Evolutionary conservation across 108 stramenopile species (phyloP).

Genomic region (Parietichytrium sp.): DNA sequence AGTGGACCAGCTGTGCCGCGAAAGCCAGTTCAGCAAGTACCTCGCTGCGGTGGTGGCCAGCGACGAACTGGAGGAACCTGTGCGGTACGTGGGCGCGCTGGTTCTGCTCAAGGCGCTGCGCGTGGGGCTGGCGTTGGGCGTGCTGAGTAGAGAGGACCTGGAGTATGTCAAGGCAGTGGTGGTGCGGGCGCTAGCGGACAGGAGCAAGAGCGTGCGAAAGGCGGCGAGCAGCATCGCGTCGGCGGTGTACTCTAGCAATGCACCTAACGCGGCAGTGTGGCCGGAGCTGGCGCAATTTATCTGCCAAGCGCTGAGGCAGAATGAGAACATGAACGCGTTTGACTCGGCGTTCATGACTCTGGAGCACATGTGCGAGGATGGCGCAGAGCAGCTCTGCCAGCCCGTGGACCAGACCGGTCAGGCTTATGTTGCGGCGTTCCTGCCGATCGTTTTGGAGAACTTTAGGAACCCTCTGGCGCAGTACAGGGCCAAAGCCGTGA

Average conservation of each 20-base stretch:
- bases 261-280: no score
- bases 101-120: constrained; percentile 31
- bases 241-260: no score
- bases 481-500: not conserved
- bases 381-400: not conserved
- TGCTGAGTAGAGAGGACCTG: not conserved
- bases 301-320: not conserved
- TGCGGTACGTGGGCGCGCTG: not conserved
- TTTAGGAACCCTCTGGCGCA: not conserved
- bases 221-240: not conserved
- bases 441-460: constrained; percentile 5
- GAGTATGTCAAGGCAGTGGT: not conserved
- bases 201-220: not conserved
- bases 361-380: constrained; percentile 27
- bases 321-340: not conserved
- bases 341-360: not conserved
- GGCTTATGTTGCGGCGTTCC: not conserved
- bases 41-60: no score
- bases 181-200: not conserved
- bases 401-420: not conserved
- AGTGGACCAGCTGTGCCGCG: no score
- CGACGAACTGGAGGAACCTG: no score
- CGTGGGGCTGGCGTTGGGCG: not conserved
- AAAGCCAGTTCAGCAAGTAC: no score
- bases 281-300: not conserved